Evolutionary conservation across 1,284 basidiomycete genomes (phyloP).

Genomic region (Boletus nobilissimus): DNA sequence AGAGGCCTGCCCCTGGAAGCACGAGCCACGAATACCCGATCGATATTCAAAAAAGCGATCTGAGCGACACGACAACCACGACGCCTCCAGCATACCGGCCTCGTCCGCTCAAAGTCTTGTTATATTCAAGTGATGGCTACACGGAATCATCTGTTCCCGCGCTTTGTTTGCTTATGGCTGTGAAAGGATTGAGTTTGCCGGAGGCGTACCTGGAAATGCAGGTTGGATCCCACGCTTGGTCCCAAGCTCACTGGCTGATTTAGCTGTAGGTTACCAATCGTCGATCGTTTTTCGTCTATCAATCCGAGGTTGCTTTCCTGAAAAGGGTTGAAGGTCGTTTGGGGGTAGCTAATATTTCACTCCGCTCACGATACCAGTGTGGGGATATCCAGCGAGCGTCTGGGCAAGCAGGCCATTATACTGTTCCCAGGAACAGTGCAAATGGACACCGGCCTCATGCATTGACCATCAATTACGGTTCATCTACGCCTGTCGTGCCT

Average conservation of each 20-base stretch:
- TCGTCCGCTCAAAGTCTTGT: conserved; percentile 74
- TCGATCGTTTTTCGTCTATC: conserved; percentile 92
- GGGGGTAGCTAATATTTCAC: conserved; percentile 44
- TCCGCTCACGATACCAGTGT: conserved; percentile 41
- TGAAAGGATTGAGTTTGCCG: conserved; percentile 75
- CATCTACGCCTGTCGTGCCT: conserved; percentile 28
- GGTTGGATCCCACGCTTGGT: conserved; percentile 31
- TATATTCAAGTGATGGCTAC: conserved; percentile 85
- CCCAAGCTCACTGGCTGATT: conserved; percentile 3
- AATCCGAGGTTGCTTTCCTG: conserved; percentile 81
- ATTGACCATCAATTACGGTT: conserved; percentile 33
- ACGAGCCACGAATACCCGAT: conserved; percentile 32
- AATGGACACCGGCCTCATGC: conserved; percentile 41
- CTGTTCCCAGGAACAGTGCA: conserved; percentile 37
- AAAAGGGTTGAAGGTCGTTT: conserved; percentile 74
- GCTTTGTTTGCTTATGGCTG: conserved; percentile 88
- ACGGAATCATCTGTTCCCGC: conserved; percentile 94
- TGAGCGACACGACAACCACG: conserved; percentile 8
- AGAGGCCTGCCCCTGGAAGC: conserved; percentile 7
- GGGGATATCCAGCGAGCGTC: conserved; percentile 37
- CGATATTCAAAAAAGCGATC: conserved; percentile 19
- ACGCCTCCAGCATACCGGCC: conserved; percentile 42
- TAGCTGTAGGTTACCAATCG: conserved; percentile 65
- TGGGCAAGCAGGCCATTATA: conserved; percentile 31
- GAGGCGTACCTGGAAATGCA: conserved; percentile 92